These are phyloP conservation scores for Phascolomyces articulosus DNA, from an alignment of 371 early-diverging fungal genomes.

Conservation along the genomic window DNA sequence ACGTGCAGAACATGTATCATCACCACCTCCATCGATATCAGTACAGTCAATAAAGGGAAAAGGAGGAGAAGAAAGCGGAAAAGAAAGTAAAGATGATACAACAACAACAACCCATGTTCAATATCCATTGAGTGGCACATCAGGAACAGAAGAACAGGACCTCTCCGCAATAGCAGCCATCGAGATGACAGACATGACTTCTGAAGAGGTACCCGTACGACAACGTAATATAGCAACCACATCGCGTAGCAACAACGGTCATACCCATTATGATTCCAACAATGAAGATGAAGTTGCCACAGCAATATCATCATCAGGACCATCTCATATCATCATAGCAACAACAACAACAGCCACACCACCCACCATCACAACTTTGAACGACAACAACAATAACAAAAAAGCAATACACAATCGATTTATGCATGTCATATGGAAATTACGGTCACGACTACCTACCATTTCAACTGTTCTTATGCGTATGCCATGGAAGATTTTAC, in stretches of 20 bases:
- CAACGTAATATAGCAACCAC: background rate
- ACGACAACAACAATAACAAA: background rate
- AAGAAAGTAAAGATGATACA: background rate
- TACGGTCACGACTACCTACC: conserved; percentile 33
- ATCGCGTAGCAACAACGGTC: background rate
- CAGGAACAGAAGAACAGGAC: background rate
- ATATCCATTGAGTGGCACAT: too few species aligned
- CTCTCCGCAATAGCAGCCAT: background rate
- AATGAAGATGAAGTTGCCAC: background rate
- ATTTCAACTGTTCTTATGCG: conserved; percentile 56
- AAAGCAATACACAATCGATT: background rate
- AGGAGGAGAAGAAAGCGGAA: too few species aligned
- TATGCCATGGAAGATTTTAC: conserved; percentile 78
- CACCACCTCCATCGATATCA: background rate
- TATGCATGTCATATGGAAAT: background rate
- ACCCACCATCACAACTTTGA: too few species aligned
- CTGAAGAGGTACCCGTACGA: background rate
- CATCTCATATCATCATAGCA: too few species aligned
- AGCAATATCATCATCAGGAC: background rate
- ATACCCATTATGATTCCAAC: background rate
- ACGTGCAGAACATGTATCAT: background rate
- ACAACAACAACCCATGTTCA: background rate
- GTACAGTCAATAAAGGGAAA: background rate
- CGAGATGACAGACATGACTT: background rate
- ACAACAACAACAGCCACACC: background rate